Evolutionary conservation across 192 early-diverging fungal species (phyloP).

Genomic region (Spinellus fusiger): DNA sequence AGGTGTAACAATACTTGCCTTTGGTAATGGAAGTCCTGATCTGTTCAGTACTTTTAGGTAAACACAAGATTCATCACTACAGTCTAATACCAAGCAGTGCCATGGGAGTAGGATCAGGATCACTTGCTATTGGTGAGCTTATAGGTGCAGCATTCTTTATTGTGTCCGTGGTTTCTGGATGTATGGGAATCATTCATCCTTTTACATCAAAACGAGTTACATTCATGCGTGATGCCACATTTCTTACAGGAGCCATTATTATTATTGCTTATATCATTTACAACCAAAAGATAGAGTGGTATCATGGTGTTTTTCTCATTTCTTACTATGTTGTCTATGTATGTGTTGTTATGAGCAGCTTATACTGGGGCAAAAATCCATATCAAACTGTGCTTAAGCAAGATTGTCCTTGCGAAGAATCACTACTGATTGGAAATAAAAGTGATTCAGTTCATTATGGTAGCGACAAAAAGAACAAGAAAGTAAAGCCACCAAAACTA

Average conservation of each 20-base stretch:
- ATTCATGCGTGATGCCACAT: constrained; percentile 71
- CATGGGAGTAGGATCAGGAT: constrained; percentile 63
- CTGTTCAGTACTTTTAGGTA: constrained; percentile 72
- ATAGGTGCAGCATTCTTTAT: constrained; percentile 83
- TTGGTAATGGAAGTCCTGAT: constrained; percentile 91
- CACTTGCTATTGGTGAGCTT: constrained; percentile 84
- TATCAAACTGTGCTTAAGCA: not conserved
- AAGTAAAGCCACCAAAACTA: not conserved
- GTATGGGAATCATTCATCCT: constrained; percentile 73
- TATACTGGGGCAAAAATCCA: not conserved
- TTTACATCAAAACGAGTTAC: constrained; percentile 59
- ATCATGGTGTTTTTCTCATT: constrained; percentile 48
- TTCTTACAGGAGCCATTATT: constrained; percentile 59
- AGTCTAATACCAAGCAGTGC: constrained; percentile 40
- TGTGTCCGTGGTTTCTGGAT: constrained; percentile 78
- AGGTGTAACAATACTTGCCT: constrained; percentile 66
- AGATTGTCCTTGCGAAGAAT: not conserved
- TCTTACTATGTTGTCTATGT: constrained; percentile 57
- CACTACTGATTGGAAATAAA: not conserved
- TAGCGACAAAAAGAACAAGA: not conserved
- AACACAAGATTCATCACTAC: not conserved
- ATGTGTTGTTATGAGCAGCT: constrained; percentile 38
- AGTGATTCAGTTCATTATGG: not conserved
- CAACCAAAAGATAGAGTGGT: constrained; percentile 44
- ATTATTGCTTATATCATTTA: constrained; percentile 44